phyloP scores from a whole-genome alignment of 768 basidiomycete species.

The Kwoniella heveanensis region DNA sequence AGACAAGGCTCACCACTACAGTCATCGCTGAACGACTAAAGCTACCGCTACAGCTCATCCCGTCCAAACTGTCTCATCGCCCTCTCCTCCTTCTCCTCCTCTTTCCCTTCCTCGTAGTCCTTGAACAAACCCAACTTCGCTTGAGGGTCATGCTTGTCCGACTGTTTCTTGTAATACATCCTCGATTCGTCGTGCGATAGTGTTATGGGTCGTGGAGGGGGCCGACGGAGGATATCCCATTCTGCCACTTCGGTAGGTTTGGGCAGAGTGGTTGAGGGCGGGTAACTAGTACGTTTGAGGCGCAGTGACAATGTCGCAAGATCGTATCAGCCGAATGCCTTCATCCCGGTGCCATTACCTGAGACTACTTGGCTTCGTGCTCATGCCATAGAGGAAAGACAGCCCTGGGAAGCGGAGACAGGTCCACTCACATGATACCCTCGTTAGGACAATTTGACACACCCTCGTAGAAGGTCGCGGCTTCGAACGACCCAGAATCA shows the following conservation, averaged over 20 bases:
- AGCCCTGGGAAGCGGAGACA: too few relatives aligned
- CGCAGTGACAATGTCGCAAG: too few relatives aligned
- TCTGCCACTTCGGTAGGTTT: constrained; percentile 25
- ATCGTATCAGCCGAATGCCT: too few relatives aligned
- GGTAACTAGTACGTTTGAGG: constrained; percentile 40
- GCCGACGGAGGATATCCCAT: constrained; percentile 46
- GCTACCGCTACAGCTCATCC: constrained; percentile 37
- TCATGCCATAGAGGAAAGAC: too few relatives aligned
- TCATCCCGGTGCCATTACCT: too few relatives aligned
- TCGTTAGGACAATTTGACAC: constrained; percentile 46
- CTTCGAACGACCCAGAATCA: constrained; percentile 40
- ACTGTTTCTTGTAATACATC: constrained; percentile 29
- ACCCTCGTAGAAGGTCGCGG: constrained; percentile 17
- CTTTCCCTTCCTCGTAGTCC: constrained; percentile 34
- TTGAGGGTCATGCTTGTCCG: constrained; percentile 17
- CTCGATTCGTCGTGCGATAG: constrained; percentile 37
- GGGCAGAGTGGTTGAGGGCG: constrained; percentile 31
- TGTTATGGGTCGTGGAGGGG: constrained; percentile 45
- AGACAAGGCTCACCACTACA: too few relatives aligned
- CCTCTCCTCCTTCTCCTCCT: constrained; percentile 30
- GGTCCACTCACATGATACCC: constrained; percentile 41
- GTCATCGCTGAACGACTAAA: too few relatives aligned
- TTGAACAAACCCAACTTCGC: constrained; percentile 43
- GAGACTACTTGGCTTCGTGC: too few relatives aligned
- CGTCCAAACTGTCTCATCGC: constrained; percentile 24